Base-by-base conservation (phyloP, 805 yeast species). In the Candida verbasci region DNA sequence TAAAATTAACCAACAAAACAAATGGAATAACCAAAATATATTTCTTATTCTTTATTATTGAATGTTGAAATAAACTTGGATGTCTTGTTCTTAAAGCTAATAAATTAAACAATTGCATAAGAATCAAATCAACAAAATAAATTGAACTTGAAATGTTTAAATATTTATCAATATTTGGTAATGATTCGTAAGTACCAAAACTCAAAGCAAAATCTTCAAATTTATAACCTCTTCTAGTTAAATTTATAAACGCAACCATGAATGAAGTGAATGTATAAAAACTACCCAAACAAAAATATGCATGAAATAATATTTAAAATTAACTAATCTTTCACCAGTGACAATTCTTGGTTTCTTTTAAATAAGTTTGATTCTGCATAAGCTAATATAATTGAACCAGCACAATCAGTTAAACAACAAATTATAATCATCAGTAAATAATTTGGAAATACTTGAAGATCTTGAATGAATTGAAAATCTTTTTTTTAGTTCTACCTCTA, bases 361-460 rank as follows among this genome's bases (percentile, higher is more conserved):
- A 72, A 52, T 28, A 72, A 50, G 42, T 72, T 68, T 28, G 51
- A 55, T 46, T 72, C 77, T 17, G 61, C 60, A 49, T 63, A 68
- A 23, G 72, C 69, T 41, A 72, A 49, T 5, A 63, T 54, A 23
- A 70, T 59, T 4, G 76, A 71, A 29, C 62, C 69, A 20, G 56
- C 55, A 50, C 73, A 66, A 44, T 73, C 78, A 5, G 78, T 70
- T 28, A 69, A 48, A 43, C 71, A 63, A 44, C 68, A 65, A 35
- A 73, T 70, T n/a, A 72, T 60, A 39, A 73, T 72, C 78, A 73
- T 73, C 38, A 56, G 34, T 27, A 25, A 29, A 38, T 9, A 34
- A 34, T 16, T 24, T 33, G 12, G 30, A 26, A 24, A 15, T 16
- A 15, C 33, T 27, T 10, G 28, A 15, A 21, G 24, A 24, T 25